A percentile compares a stretch with the other conserved stretches of the same genome.
Conservation (phyloP, 345 rosid genomes). For the Mallotus nudiflorus region DNA sequence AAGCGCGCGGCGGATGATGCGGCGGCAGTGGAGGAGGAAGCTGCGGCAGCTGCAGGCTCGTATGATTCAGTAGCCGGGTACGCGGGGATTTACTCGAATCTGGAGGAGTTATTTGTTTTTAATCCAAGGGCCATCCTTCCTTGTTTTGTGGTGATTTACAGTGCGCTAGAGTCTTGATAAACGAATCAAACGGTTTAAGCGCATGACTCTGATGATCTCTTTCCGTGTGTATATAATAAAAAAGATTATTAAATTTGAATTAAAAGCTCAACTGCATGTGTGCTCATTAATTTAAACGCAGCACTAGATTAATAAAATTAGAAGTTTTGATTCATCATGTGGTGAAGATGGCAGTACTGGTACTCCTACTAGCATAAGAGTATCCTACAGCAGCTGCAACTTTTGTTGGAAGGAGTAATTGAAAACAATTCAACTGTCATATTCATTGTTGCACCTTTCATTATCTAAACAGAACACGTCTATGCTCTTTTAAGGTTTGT, state of each 20-base stretch:
- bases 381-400: too few relatives aligned
- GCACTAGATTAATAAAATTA: too few relatives aligned
- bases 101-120: slow-evolving; percentile 78
- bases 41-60: slow-evolving; percentile 30
- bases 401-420: too few relatives aligned
- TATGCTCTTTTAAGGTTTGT: too few relatives aligned
- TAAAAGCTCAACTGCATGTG: too few relatives aligned
- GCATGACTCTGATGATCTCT: not conserved
- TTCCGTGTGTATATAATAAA: slow-evolving; percentile 7
- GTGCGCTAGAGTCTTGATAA: slow-evolving; percentile 50
- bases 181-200: not conserved
- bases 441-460: too few relatives aligned
- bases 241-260: not conserved
- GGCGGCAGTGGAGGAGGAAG: slow-evolving; percentile 31
- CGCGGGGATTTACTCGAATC: slow-evolving; percentile 67
- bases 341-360: too few relatives aligned
- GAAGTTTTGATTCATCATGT: not conserved
- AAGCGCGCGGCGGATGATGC: slow-evolving; percentile 48
- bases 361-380: too few relatives aligned
- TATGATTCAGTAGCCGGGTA: slow-evolving; percentile 80
- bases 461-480: too few relatives aligned
- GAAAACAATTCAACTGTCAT: too few relatives aligned
- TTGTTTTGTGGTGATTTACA: slow-evolving; percentile 93
- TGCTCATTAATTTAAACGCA: too few relatives aligned
- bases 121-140: slow-evolving; percentile 93